A percentile compares a stretch with the other conserved stretches of the same genome.
These are phyloP conservation scores for Pseudotsuga menziesii DNA, from an alignment of 75 land plant genomes.

Conservation along the genomic window DNA sequence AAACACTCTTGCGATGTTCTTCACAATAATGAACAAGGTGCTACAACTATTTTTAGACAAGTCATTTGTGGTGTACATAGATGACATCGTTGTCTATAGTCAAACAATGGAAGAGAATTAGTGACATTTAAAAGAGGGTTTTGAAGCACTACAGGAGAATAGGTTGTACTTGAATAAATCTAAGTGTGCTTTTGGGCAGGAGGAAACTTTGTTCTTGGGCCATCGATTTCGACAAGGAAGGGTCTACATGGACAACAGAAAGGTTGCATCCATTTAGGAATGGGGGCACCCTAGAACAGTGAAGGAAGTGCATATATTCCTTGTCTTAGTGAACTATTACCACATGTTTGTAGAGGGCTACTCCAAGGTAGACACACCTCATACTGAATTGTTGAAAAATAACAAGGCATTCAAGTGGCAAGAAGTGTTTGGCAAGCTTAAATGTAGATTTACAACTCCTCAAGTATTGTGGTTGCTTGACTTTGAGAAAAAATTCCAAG, in stretches of 20 bases:
- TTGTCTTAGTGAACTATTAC: too few species aligned
- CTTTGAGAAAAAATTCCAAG: background rate
- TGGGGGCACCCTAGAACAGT: background rate
- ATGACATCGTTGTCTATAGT: slow-evolving; percentile 17
- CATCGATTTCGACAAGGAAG: slow-evolving; percentile 1
- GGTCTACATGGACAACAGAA: too few species aligned
- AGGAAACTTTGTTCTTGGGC: slow-evolving; percentile 14
- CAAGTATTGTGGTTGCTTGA: background rate
- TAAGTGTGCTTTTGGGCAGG: slow-evolving; percentile 20
- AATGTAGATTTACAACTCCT: background rate
- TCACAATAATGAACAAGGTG: slow-evolving; percentile 11
- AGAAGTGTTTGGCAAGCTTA: too few species aligned
- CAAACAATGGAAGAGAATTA: slow-evolving; percentile 1
- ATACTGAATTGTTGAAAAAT: too few species aligned
- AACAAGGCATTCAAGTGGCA: too few species aligned
- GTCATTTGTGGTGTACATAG: slow-evolving; percentile 16
- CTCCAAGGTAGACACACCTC: too few species aligned
- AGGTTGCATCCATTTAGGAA: too few species aligned
- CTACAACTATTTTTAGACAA: slow-evolving; percentile 11
- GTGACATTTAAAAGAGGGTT: background rate
- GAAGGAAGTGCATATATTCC: too few species aligned
- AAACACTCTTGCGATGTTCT: slow-evolving; percentile 14
- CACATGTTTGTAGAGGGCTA: too few species aligned
- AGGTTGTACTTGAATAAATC: slow-evolving; percentile 13
- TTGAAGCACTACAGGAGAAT: slow-evolving; percentile 9